Base-by-base conservation (phyloP, 805 yeast species). In the Candida boidinii region DNA sequence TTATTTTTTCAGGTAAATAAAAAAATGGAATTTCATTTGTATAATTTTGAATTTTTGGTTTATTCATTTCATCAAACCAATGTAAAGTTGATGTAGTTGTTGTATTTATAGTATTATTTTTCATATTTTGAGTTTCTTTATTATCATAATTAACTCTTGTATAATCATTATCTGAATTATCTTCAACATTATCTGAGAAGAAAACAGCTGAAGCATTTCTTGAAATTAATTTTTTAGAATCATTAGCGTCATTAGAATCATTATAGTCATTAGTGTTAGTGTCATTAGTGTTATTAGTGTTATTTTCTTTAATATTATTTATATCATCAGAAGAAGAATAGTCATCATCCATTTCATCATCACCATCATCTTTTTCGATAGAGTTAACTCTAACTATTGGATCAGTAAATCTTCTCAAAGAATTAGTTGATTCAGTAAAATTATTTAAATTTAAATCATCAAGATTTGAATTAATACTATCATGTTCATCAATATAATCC, bases 11-110 rank as follows among this genome's bases (percentile, higher is more conserved):
- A 3, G 58, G 50, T 15, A 47, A 41, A 36, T 56, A 57, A 32
- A 47, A 46, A 17, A 45, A 44, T 3, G 67, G 67, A 5, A 61
- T 55, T 17, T 60, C 64, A 10, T 34, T 41, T 3, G 62, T 43
- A 32, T 56, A 57, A 16, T 47, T 54, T 5, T 31, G 35, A n/a
- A n/a, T n/a, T n/a, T n/a, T n/a, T n/a, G n/a, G n/a, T n/a, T n/a
- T n/a, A n/a, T n/a, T n/a, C n/a, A n/a, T n/a, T n/a, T n/a, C n/a
- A n/a, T n/a, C n/a, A n/a, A n/a, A n/a, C n/a, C n/a, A n/a, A n/a
- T n/a, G n/a, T n/a, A n/a, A n/a, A n/a, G n/a, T n/a, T n/a, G n/a
- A n/a, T n/a, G n/a, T n/a, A n/a, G n/a, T n/a, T n/a, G n/a, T 19
- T 19, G 21, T 7, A 7, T 9, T 19, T 19, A 9, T 19, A 7